phyloP scores from a whole-genome alignment of 371 early-diverging fungal species.

The Lichtheimia ornata region DNA sequence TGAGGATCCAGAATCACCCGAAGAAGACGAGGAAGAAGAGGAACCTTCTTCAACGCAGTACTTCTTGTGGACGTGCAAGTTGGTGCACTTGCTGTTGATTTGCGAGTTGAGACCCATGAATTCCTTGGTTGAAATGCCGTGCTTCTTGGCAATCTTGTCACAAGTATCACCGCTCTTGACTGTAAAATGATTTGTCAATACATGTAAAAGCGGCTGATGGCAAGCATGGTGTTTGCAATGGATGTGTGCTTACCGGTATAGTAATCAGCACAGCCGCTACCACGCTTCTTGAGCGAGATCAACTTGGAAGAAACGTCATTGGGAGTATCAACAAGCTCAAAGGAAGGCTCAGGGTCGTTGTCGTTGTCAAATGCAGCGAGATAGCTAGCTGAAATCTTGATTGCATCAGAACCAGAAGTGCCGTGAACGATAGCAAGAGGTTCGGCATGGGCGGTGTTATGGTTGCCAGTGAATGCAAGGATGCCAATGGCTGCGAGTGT shows the following conservation, averaged over 20 bases:
- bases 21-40: conserved; percentile 11
- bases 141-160: conserved; percentile 26
- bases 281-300: conserved; percentile 27
- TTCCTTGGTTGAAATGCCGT: conserved; percentile 21
- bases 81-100: conserved; percentile 40
- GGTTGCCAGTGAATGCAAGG: conserved; percentile 19
- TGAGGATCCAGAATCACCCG: conserved; percentile 3
- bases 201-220: too few species aligned
- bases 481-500: conserved; percentile 26
- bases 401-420: conserved; percentile 9
- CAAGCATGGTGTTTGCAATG: conserved; percentile 1
- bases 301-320: conserved; percentile 12
- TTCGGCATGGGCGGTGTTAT: conserved; percentile 10
- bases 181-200: conserved; percentile 1
- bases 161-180: conserved; percentile 38
- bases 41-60: conserved; percentile 37
- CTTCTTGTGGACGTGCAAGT: conserved; percentile 39
- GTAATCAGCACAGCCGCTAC: conserved; percentile 21
- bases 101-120: conserved; percentile 36
- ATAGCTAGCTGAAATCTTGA: conserved; percentile 23
- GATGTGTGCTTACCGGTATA: conserved; percentile 23
- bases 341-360: conserved; percentile 15
- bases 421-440: conserved; percentile 18
- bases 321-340: conserved; percentile 26
- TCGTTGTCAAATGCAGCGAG: conserved; percentile 25